Percentiles rank a stretch among this genome's conserved stretches.
Evolutionary conservation across 2,329 filamentous ascomycete genomes (phyloP).

Genomic region (Epichloe sylvatica): DNA sequence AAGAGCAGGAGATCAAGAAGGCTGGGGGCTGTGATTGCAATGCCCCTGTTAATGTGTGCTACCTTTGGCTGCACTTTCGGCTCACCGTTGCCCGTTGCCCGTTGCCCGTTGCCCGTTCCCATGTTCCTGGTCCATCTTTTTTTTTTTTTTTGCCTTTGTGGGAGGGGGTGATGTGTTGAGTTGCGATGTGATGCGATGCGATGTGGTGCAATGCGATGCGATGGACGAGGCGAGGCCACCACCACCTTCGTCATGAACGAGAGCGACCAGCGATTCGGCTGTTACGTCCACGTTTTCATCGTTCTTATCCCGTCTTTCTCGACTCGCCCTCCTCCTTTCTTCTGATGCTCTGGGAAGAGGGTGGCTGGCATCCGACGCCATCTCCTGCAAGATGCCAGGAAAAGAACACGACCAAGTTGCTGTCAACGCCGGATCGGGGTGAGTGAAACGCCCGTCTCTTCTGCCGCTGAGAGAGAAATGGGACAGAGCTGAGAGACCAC

Average conservation of each 20-base stretch:
- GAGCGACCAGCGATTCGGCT: too few species aligned
- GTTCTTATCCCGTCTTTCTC: too few species aligned
- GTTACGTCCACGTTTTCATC: too few species aligned
- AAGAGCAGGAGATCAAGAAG: not conserved
- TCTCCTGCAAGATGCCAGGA: slow-evolving; percentile 1
- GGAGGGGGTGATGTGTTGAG: not conserved
- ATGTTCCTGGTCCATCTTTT: not conserved
- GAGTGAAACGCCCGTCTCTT: not conserved
- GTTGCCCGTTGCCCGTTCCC: not conserved
- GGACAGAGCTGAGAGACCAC: not conserved
- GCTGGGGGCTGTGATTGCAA: not conserved
- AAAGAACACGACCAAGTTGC: not conserved
- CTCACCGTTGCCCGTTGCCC: not conserved
- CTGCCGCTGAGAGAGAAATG: not conserved
- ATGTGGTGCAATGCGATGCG: not conserved
- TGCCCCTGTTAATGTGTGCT: not conserved
- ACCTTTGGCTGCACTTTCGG: not conserved
- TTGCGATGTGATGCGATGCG: not conserved
- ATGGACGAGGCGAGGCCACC: not conserved
- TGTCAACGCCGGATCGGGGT: not conserved
- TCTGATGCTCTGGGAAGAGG: not conserved
- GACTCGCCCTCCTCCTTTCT: not conserved
- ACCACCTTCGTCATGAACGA: not conserved
- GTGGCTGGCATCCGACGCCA: not conserved
- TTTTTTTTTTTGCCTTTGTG: not conserved